Conservation (phyloP, 1,284 basidiomycete genomes). For the Cryptococcus sp. region DNA sequence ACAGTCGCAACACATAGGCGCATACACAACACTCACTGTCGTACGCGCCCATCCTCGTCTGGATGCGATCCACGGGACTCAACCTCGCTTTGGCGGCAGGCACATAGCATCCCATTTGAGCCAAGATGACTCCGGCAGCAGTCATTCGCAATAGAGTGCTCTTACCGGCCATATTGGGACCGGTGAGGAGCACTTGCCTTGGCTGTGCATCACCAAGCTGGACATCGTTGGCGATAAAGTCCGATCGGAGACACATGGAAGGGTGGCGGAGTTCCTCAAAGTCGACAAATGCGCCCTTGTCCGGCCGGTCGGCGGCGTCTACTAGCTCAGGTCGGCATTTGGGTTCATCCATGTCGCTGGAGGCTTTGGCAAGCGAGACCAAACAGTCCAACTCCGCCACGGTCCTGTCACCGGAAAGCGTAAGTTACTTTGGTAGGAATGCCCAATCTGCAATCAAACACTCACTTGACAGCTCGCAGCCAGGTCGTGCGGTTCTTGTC, state of each 20-base stretch:
- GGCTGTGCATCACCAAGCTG: conserved; percentile 63
- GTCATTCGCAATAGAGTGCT: conserved; percentile 90
- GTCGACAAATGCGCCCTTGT: conserved; percentile 71
- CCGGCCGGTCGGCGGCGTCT: conserved; percentile 55
- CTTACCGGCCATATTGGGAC: conserved; percentile 82
- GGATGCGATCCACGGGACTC: conserved; percentile 87
- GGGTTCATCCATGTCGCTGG: conserved; percentile 85
- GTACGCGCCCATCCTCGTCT: conserved; percentile 98
- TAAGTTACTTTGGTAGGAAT: neutral
- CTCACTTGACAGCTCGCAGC: conserved; percentile 65
- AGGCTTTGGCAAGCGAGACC: conserved; percentile 87
- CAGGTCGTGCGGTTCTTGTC: conserved; percentile 77
- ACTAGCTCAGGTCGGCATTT: conserved; percentile 87
- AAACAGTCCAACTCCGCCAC: conserved; percentile 91
- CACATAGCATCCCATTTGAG: conserved; percentile 96
- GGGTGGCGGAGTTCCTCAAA: conserved; percentile 87
- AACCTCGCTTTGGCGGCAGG: conserved; percentile 81
- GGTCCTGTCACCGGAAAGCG: conserved; percentile 56
- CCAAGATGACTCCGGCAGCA: conserved; percentile 93
- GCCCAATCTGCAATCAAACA: neutral
- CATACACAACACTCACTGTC: conserved; percentile 59
- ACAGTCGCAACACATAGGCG: neutral
- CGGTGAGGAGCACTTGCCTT: conserved; percentile 74
- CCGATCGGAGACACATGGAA: conserved; percentile 67
- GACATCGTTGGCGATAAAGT: conserved; percentile 94